Evolutionary conservation across 768 basidiomycete genomes (phyloP), one percentile per base, ranked within the genome.

Genomic region (Collybia mongolica): DNA sequence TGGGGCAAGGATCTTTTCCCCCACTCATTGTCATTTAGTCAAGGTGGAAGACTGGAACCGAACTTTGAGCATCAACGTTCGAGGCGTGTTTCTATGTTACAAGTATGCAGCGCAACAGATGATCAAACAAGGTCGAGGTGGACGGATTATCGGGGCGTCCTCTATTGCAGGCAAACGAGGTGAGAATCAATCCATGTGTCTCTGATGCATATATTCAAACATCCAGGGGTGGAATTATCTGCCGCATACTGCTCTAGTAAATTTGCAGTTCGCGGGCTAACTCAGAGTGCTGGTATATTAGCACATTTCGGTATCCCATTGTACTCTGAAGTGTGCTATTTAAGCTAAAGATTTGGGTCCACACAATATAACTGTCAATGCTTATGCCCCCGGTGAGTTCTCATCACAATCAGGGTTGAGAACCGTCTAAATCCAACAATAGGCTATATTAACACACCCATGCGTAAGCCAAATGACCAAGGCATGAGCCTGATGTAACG

Each of bases 71-170:
- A 61, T 76, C 39, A 78, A 78, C 32, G 61, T 65, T 28, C 67
- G 65, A n/a, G 73, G 77, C 5, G 62, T 63, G 0, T 69, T 76
- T 56, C 56, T 75, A 17, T 66, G 65, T 42, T 74, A 72, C 52
- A 76, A 75, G 50, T 63, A 69, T 45, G 76, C 72, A 8, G 75
- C 72, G n/a, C 54, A 56, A 20, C 67, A 70, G 47, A 75, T 76
- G 76, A 59, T 76, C 41, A 65, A 65, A 19, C 76, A 71, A 48
- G 73, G 71, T 6, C 52, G 43, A 9, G 69, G 71, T 11, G 73
- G 74, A 1, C 60, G 74, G 12, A 72, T 76, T 9, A 65, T 76
- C 8, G 71, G 72, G 51, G 46, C 36, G 14, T 37, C 46, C 37
- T 48, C 46, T 22, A 9, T 39, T 18, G 32, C 37, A 9, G 73